phyloP scores from a whole-genome alignment of 2,329 filamentous ascomycete species.

The Fusarium sublunatum region DNA sequence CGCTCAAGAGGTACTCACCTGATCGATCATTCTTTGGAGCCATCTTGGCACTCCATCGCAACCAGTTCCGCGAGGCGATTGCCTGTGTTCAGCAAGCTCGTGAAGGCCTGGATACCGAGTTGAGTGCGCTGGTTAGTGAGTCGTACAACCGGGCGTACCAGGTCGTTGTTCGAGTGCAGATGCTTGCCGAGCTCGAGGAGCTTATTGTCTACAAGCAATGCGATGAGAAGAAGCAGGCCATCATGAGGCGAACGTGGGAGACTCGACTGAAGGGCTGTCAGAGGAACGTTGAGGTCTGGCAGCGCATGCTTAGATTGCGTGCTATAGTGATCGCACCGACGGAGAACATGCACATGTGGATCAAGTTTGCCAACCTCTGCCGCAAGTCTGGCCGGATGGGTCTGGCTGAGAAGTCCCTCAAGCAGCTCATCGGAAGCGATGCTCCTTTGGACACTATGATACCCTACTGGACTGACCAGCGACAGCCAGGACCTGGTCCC shows the following conservation, averaged over 20 bases:
- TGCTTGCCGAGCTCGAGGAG: slow-evolving; percentile 98
- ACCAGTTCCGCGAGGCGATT: slow-evolving; percentile 93
- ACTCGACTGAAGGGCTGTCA: slow-evolving; percentile 94
- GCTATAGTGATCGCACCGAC: slow-evolving; percentile 90
- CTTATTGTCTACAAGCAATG: slow-evolving; percentile 98
- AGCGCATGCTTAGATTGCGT: slow-evolving; percentile 94
- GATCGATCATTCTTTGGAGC: slow-evolving; percentile 98
- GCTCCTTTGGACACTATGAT: slow-evolving; percentile 70
- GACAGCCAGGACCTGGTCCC: slow-evolving; percentile 40
- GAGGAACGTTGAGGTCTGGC: slow-evolving; percentile 97
- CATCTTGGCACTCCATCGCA: slow-evolving; percentile 92
- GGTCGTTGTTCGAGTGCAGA: slow-evolving; percentile 97
- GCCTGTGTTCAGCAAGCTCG: slow-evolving; percentile 89
- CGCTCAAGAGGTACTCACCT: slow-evolving; percentile 93
- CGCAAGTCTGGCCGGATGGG: slow-evolving; percentile 95
- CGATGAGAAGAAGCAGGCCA: slow-evolving; percentile 86
- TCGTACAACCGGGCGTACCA: slow-evolving; percentile 98
- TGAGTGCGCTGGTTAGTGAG: slow-evolving; percentile 96
- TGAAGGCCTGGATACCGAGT: slow-evolving; percentile 92
- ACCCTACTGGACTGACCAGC: slow-evolving; percentile 64
- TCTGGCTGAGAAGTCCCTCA: slow-evolving; percentile 92
- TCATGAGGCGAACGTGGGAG: slow-evolving; percentile 95
- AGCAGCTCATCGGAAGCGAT: slow-evolving; percentile 84
- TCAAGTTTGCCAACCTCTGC: slow-evolving; percentile 98
- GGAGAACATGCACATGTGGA: slow-evolving; percentile 99